Conservation (phyloP, 768 basidiomycete genomes). For the Pholiota conissans region DNA sequence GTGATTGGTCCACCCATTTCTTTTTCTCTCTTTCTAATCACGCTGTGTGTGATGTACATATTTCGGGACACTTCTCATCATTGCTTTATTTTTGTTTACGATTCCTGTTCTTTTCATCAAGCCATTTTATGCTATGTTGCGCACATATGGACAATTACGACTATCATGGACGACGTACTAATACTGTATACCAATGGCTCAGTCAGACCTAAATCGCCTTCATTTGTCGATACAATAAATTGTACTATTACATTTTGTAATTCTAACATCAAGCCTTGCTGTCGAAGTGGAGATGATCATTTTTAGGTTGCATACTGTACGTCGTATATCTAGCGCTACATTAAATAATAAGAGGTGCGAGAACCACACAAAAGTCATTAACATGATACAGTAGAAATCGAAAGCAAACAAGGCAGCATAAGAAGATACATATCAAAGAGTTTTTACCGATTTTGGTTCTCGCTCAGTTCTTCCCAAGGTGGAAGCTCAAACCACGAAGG, state of each 20-base stretch:
- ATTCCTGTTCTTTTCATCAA: too few relatives aligned
- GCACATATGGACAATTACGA: not conserved
- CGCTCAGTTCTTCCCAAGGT: conserved; percentile 35
- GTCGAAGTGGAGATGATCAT: not conserved
- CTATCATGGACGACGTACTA: not conserved
- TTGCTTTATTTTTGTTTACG: too few relatives aligned
- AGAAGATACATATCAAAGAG: too few relatives aligned
- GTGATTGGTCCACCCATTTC: not conserved
- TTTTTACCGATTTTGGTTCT: conserved; percentile 21
- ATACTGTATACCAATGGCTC: not conserved
- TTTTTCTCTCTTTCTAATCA: not conserved
- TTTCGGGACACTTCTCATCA: not conserved
- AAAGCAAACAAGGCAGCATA: conserved; percentile 4
- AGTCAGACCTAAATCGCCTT: not conserved
- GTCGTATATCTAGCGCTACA: not conserved
- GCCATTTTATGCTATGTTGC: too few relatives aligned
- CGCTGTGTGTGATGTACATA: not conserved
- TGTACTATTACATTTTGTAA: not conserved
- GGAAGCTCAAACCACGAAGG: conserved; percentile 39
- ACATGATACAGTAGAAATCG: not conserved
- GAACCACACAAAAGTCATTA: not conserved
- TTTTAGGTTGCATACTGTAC: too few relatives aligned
- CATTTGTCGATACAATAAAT: not conserved
- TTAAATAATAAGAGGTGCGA: not conserved
- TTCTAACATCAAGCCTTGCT: too few relatives aligned